Evolutionary conservation across 1,284 basidiomycete genomes (phyloP).

Genomic region (Nidula niveotomentosa): DNA sequence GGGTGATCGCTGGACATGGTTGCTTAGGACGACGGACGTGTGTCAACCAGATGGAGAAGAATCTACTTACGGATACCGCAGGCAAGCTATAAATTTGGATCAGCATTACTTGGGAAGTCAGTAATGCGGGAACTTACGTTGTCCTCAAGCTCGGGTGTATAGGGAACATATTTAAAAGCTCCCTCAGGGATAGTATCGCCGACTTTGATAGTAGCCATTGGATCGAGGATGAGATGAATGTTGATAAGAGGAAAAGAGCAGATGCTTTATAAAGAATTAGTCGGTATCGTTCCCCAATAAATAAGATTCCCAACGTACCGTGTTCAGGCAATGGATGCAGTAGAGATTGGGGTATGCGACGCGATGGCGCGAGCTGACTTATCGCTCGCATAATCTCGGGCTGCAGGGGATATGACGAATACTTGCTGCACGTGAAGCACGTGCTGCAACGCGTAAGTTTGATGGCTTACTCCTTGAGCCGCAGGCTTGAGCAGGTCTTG

Average conservation of each 20-base stretch:
- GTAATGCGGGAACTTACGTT: conserved; percentile 35
- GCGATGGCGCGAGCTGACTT: no score
- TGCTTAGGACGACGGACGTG: conserved; percentile 6
- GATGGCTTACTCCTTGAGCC: no score
- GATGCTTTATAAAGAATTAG: background rate
- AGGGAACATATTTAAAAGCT: conserved; percentile 66
- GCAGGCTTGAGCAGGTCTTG: no score
- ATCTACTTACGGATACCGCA: conserved; percentile 61
- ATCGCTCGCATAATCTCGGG: no score
- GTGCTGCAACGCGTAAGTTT: no score
- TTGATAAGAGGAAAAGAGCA: background rate
- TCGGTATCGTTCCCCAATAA: background rate
- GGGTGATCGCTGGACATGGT: conserved; percentile 40
- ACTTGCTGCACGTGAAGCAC: no score
- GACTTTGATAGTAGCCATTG: conserved; percentile 45
- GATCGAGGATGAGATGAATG: background rate
- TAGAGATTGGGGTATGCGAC: no score
- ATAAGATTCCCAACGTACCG: background rate
- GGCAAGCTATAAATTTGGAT: conserved; percentile 36
- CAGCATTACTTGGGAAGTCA: conserved; percentile 3
- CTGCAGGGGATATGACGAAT: no score
- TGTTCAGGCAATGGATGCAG: no score
- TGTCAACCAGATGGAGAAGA: conserved; percentile 2
- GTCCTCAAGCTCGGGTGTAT: conserved; percentile 64
- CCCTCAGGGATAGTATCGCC: conserved; percentile 67